Conservation (phyloP, 345 rosid genomes). For the Eutrema heterophyllum region DNA sequence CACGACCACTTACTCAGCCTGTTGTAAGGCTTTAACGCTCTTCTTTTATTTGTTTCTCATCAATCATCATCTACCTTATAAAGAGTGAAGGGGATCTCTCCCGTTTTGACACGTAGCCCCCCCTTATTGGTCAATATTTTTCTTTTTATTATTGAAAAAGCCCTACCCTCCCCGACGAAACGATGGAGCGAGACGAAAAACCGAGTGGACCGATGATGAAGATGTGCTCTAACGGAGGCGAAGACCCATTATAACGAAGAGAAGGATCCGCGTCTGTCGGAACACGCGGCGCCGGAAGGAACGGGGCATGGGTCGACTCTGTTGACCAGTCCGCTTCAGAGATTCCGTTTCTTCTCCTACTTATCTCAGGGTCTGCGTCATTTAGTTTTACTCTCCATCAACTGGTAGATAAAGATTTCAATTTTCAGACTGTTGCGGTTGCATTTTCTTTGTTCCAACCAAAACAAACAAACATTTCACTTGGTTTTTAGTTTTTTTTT, state of each 20-base stretch:
- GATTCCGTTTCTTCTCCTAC: constrained; percentile 18
- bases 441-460: not conserved
- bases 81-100: no score
- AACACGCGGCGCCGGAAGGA: constrained; percentile 4
- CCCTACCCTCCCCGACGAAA: no score
- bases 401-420: not conserved
- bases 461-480: not conserved
- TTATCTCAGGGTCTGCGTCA: constrained; percentile 10
- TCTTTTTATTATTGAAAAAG: no score
- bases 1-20: no score
- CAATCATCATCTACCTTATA: no score
- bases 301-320: constrained; percentile 21
- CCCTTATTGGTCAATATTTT: no score
- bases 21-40: no score
- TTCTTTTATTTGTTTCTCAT: no score
- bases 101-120: no score
- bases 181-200: no score
- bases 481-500: not conserved
- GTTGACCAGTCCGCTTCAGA: constrained; percentile 7
- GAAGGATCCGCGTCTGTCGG: constrained; percentile 6
- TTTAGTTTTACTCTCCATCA: not conserved
- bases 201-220: no score
- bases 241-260: not conserved
- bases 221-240: no score
- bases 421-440: constrained; percentile 1